These are phyloP conservation scores for Apophysomyces variabilis DNA, from an alignment of 371 early-diverging fungal genomes.

Conservation along the genomic window DNA sequence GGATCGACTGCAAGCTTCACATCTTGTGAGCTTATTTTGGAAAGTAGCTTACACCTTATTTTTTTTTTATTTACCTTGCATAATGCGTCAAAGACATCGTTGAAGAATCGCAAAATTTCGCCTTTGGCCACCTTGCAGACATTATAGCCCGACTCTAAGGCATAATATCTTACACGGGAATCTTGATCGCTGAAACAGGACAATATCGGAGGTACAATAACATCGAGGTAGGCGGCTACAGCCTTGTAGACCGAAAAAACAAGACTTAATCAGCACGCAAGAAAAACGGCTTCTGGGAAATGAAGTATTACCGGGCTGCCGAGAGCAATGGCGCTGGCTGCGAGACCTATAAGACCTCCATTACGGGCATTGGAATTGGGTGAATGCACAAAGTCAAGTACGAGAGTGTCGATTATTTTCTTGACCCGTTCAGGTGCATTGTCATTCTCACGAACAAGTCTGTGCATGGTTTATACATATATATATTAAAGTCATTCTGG, in stretches of 20 bases:
- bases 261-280: background rate
- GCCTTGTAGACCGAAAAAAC: slow-evolving; percentile 37
- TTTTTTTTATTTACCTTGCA: slow-evolving; percentile 68
- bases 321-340: slow-evolving; percentile 86
- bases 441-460: slow-evolving; percentile 74
- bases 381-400: slow-evolving; percentile 84
- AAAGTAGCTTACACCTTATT: background rate
- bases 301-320: slow-evolving; percentile 59
- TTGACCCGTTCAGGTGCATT: slow-evolving; percentile 60
- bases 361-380: slow-evolving; percentile 80
- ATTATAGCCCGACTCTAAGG: slow-evolving; percentile 95
- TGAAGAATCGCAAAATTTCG: slow-evolving; percentile 84
- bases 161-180: slow-evolving; percentile 90
- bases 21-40: background rate
- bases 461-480: slow-evolving; percentile 24
- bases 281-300: background rate
- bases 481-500: background rate
- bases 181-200: slow-evolving; percentile 90
- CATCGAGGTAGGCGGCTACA: slow-evolving; percentile 69
- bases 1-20: slow-evolving; percentile 79
- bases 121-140: slow-evolving; percentile 91
- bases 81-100: slow-evolving; percentile 92
- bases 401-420: slow-evolving; percentile 71
- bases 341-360: slow-evolving; percentile 92
- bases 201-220: slow-evolving; percentile 88